These are phyloP conservation scores for Penicillium sp. DNA, from an alignment of 2,329 filamentous ascomycete species.

Conservation along the genomic window DNA sequence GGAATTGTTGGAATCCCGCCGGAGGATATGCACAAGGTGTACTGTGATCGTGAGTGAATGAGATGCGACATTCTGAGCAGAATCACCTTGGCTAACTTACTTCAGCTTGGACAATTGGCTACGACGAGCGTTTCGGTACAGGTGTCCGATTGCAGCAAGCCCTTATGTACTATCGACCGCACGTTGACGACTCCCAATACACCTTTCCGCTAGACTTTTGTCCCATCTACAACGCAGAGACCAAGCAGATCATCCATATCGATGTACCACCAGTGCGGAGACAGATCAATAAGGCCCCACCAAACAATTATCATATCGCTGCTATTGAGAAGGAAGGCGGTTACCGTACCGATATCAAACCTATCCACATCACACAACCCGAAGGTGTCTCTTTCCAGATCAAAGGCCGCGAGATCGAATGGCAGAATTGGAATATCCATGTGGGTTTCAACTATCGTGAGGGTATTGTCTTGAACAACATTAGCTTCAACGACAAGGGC, in stretches of 20 bases:
- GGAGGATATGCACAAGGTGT: slow-evolving; percentile 90
- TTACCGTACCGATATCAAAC: slow-evolving; percentile 76
- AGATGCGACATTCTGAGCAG: background rate
- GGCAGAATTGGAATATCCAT: slow-evolving; percentile 94
- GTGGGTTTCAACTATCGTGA: slow-evolving; percentile 94
- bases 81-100: slow-evolving; percentile 6
- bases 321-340: slow-evolving; percentile 72
- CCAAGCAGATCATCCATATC: slow-evolving; percentile 74
- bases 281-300: slow-evolving; percentile 67
- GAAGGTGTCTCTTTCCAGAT: slow-evolving; percentile 85
- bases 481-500: slow-evolving; percentile 83
- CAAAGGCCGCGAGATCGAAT: slow-evolving; percentile 69
- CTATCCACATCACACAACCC: slow-evolving; percentile 81
- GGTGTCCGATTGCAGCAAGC: slow-evolving; percentile 81
- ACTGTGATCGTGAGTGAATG: slow-evolving; percentile 70
- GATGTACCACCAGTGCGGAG: slow-evolving; percentile 76
- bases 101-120: slow-evolving; percentile 85
- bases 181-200: slow-evolving; percentile 84
- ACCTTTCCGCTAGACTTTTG: slow-evolving; percentile 91
- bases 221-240: slow-evolving; percentile 82
- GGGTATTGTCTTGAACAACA: slow-evolving; percentile 85
- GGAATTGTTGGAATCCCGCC: slow-evolving; percentile 74
- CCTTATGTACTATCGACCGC: slow-evolving; percentile 90
- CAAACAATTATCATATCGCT: slow-evolving; percentile 76
- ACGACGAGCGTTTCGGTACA: slow-evolving; percentile 83